Evolutionary conservation across 371 early-diverging fungal genomes (phyloP), one percentile per base, ranked within the genome.

Genomic region (Rhizopus delemar): DNA sequence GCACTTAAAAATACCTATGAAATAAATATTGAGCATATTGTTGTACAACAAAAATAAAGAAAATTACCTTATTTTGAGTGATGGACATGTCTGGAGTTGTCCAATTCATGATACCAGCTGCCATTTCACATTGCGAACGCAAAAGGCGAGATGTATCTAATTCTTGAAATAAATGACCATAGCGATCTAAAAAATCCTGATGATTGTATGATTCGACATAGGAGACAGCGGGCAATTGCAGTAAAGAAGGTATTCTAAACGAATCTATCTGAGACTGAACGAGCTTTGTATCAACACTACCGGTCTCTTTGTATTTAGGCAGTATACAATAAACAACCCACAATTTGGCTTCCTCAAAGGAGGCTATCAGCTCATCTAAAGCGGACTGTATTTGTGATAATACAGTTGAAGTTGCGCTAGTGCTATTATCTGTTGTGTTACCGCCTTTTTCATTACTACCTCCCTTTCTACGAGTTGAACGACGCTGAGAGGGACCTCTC

Each of bases 251-350:
- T 16, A 93, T 41, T 22, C 81, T 85, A 38, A 77, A 76, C 4
- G 70, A 65, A 2, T 74, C 59, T 3, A 90, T 66, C 66, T 94
- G 92, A 12, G 74, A 59, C 53, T 70, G 54, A 7, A 94, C 83
- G 46, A 68, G 69, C 43, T 78, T 80, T 16, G 65, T 53, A 63
- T 92, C 91, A 68, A 87, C 83, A 22, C 80, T 66, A 59, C 73
- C 74, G 51, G 77, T 74, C 5, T 77, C 71, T 28, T 48, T 48
- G 55, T 86, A 84, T 62, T 89, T 87, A 1, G 92, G 89, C 12
- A 81, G 78, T 36, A 97, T 68, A 77, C 93, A 93, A 63, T 88
- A 77, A 32, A 96, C 74, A 57, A 88, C 86, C 97, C 96, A 96
- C 1, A 92, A 77, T 34, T 87, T 86, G 2, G 94, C 91, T 59